Conservation (phyloP, 2,329 filamentous ascomycete genomes). For the Beauveria rudraprayagi region DNA sequence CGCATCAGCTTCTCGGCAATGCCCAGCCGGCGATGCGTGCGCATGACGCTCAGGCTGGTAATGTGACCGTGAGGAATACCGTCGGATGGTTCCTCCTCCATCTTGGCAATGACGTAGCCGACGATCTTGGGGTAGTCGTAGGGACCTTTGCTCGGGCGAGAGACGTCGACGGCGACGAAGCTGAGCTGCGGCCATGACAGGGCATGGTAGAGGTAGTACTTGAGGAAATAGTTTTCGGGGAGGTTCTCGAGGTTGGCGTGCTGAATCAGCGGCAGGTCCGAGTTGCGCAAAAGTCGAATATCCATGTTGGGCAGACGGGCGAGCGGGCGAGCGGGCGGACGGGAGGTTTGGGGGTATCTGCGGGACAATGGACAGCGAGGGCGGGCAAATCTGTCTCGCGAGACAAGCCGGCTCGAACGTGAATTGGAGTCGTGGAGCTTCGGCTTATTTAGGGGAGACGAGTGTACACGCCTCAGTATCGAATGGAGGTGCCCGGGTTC, state of each 20-base stretch:
- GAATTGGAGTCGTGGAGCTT: neutral
- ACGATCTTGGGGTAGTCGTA: constrained; percentile 96
- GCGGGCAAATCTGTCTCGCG: neutral
- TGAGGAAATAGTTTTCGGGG: constrained; percentile 99
- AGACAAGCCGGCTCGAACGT: neutral
- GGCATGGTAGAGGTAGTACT: constrained; percentile 99
- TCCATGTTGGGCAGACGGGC: constrained; percentile 52
- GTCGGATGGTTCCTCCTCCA: constrained; percentile 95
- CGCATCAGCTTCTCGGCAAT: constrained; percentile 97
- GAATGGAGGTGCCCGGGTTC: neutral
- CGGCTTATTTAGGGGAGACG: neutral
- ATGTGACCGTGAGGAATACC: constrained; percentile 93
- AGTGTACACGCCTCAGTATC: too few relatives aligned
- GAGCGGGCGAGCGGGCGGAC: neutral
- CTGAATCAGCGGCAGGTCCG: constrained; percentile 86
- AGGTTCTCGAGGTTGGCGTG: constrained; percentile 98
- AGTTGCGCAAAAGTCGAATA: constrained; percentile 77
- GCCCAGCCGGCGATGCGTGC: constrained; percentile 82
- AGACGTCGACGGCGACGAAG: constrained; percentile 91
- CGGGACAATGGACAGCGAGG: neutral
- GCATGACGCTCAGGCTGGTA: constrained; percentile 90
- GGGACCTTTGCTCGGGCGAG: constrained; percentile 65
- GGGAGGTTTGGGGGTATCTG: neutral
- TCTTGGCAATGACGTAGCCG: constrained; percentile 98
- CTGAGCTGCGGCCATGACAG: constrained; percentile 96